Percentiles rank a stretch among this genome's conserved stretches.
phyloP scores from a whole-genome alignment of 306 rosid genomes.

The Ammopiptanthus mongolicus region DNA sequence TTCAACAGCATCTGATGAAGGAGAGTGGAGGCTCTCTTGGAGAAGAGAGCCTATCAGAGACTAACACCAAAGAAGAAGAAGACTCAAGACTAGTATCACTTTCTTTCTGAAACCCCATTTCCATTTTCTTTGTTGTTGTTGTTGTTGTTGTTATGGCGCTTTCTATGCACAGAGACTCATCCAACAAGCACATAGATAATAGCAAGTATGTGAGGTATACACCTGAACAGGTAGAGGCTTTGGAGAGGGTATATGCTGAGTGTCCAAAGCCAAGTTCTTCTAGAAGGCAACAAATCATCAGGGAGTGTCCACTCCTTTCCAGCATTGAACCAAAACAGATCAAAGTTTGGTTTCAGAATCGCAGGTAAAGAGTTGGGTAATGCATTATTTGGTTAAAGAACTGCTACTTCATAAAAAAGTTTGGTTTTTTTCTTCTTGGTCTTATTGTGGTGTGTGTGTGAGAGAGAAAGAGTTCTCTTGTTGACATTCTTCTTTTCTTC shows the following conservation, averaged over 20 bases:
- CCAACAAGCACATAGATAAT: no score
- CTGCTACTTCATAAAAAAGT: no score
- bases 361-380: constrained; percentile 71
- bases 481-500: no score
- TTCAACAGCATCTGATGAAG: constrained; percentile 53
- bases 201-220: constrained; percentile 90
- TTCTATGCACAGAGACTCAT: constrained; percentile 66
- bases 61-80: constrained; percentile 17
- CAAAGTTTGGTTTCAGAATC: constrained; percentile 98
- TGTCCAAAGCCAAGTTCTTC: constrained; percentile 94
- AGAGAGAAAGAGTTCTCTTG: no score
- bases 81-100: constrained; percentile 32
- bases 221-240: constrained; percentile 92
- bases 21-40: constrained; percentile 94
- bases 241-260: constrained; percentile 89
- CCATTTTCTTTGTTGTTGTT: no score
- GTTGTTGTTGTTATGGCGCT: no score
- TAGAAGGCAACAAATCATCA: constrained; percentile 87
- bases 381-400: no score
- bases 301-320: constrained; percentile 86
- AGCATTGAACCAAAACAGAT: constrained; percentile 95
- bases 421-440: no score
- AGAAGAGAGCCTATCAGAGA: constrained; percentile 79
- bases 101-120: not conserved
- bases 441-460: no score